Percentiles rank a stretch among this genome's conserved stretches.
These are phyloP conservation scores for Myxozyma geophila DNA, from an alignment of 805 yeast genomes.

Conservation along the genomic window DNA sequence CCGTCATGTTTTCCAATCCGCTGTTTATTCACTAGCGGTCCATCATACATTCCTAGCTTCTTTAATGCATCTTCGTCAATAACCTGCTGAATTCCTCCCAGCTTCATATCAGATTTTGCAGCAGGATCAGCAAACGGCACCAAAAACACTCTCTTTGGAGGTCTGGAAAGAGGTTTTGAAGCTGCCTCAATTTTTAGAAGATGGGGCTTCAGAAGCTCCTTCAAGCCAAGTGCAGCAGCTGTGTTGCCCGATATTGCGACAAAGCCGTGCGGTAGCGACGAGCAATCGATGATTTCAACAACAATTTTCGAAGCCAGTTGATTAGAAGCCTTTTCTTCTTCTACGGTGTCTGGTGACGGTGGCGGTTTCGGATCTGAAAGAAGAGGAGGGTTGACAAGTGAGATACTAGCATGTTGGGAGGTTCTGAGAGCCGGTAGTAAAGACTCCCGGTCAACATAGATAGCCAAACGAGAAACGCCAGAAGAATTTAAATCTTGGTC, in stretches of 20 bases:
- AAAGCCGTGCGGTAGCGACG: conserved; percentile 46
- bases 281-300: conserved; percentile 55
- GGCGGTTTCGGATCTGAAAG: conserved; percentile 12
- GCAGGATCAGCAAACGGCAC: conserved; percentile 57
- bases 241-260: conserved; percentile 60
- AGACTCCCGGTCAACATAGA: conserved; percentile 54
- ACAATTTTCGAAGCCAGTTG: conserved; percentile 48
- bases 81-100: conserved; percentile 21
- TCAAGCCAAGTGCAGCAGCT: conserved; percentile 59
- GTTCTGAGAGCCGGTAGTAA: conserved; percentile 45
- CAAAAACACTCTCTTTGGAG: conserved; percentile 51
- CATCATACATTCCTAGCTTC: conserved; percentile 30
- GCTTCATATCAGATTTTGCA: not conserved
- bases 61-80: conserved; percentile 25
- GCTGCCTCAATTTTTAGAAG: conserved; percentile 56
- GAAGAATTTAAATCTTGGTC: not conserved
- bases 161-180: conserved; percentile 42
- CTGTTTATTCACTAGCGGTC: conserved; percentile 52
- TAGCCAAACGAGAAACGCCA: conserved; percentile 43
- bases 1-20: conserved; percentile 56
- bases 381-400: conserved; percentile 38
- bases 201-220: conserved; percentile 1
- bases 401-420: conserved; percentile 44
- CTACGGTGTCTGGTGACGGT: not conserved
- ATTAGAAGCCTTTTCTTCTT: conserved; percentile 23